Base-by-base conservation (phyloP, 495 filamentous ascomycete species). In the Penicillium samsonianum region DNA sequence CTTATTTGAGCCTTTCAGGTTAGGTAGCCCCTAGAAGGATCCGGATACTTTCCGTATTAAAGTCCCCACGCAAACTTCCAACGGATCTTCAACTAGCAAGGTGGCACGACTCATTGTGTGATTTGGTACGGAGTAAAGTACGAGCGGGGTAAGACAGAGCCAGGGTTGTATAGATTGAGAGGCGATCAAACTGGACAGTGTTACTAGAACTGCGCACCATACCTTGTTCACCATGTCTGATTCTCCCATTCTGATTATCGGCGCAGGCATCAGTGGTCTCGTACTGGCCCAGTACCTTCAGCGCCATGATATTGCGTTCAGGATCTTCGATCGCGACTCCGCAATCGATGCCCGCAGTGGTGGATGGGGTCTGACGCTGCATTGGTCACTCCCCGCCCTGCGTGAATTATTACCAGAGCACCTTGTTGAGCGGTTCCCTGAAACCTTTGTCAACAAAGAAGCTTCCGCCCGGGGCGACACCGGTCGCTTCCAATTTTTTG, bases 301-400 rank as follows among this genome's bases (percentile, higher is more conserved):
- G 49, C 78, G 77, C 43, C 60, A 61, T n/a, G 46, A 55, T 16
- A 64, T 81, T n/a, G 63, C 74, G 0, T 82, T 79, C 61, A 59
- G 69, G 20, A 73, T 87, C 20, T 86, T 79, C 63, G 84, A 87
- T 50, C 76, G 80, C 4, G 84, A 87, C 60, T 55, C 67, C 3
- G 61, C 68, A 10, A 60, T 75, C 22, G 63, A 69, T 12, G 65
- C 74, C 12, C 75, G 84, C 5, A 71, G 63, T 6, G 73, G 73
- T 28, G 84, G 84, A 38, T 87, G 83, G 83, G 83, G 80, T 5
- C 67, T 87, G 11, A 85, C 84, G 0, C 73, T 87, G 51, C 81
- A 86, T 64, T 84, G 80, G 81, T 76, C 77, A 28, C 70, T 85
- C 11, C 70, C 78, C 11, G 76, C 76, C 4, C 68, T 86, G 50